These are phyloP conservation scores for Exophiala oligosperma DNA, from an alignment of 2,329 filamentous ascomycete species.

Conservation along the genomic window DNA sequence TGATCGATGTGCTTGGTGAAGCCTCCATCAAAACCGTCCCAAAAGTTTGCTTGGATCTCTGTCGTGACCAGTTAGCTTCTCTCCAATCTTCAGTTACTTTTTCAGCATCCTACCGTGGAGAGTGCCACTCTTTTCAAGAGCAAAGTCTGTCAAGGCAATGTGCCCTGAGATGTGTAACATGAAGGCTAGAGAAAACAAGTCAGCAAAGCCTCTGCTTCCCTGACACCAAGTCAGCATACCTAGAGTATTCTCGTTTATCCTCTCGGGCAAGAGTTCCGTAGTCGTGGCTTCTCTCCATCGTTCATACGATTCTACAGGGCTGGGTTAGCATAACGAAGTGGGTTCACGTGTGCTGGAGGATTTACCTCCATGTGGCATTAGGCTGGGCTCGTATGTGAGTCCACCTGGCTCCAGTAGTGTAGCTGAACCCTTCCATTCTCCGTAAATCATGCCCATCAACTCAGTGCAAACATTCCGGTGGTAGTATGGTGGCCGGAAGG, in stretches of 20 bases:
- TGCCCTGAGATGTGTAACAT: slow-evolving; percentile 16
- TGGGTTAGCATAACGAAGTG: not conserved
- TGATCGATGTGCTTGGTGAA: slow-evolving; percentile 28
- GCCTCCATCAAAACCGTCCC: slow-evolving; percentile 25
- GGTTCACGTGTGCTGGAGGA: not conserved
- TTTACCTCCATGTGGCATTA: slow-evolving; percentile 16
- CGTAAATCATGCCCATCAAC: slow-evolving; percentile 36
- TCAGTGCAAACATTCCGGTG: slow-evolving; percentile 43
- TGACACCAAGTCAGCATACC: not conserved
- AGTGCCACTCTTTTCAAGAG: slow-evolving; percentile 2
- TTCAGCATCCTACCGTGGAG: slow-evolving; percentile 7
- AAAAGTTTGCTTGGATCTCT: slow-evolving; percentile 11
- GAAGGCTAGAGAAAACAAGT: slow-evolving; percentile 5
- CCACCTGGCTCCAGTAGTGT: slow-evolving; percentile 9
- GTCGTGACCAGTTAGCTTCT: not conserved
- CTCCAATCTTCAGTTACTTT: not conserved
- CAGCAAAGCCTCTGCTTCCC: not conserved
- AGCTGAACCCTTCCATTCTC: not conserved
- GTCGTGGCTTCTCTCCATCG: slow-evolving; percentile 2
- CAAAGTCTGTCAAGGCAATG: slow-evolving; percentile 14
- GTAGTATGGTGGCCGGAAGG: slow-evolving; percentile 44
- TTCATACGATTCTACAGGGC: slow-evolving; percentile 2
- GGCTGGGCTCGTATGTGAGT: slow-evolving; percentile 11
- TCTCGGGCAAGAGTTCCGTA: not conserved
- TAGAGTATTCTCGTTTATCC: not conserved